Base-by-base conservation (phyloP, 176 grass and related monocot species). In the Oryza officinalis region DNA sequence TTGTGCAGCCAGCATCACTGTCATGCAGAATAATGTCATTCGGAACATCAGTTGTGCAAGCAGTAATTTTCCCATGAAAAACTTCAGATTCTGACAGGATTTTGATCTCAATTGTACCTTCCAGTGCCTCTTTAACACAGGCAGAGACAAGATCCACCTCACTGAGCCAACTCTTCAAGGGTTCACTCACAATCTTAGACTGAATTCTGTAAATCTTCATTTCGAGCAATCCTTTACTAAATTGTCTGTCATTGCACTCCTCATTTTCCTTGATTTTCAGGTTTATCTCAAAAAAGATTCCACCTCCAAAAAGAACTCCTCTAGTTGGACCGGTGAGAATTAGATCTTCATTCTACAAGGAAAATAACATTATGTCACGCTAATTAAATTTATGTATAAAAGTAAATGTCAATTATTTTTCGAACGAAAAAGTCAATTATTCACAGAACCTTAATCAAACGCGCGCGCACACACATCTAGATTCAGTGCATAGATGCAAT, bases 241-340 rank as follows among this genome's bases (percentile, higher is more conserved):
- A 84, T 77, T 84, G 41, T 26, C 45, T n/a, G 33, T 77, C 64
- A 2, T 27, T 14, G 7, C 10, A 57, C 6, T 60, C 46, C 43
- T 8, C 22, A 12, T 77, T 64, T 67, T 77, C 33, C 50, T 59
- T 85, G 17, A 85, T 43, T 64, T 60, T 70, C 26, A 77, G 47
- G 77, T 77, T 68, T 69, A 77, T 60, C 65, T 85, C 83, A 77
- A 69, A 77, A 59, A 44, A 77, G 26, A 65, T 35, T 44, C 28
- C 74, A 69, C 23, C 13, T 17, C 10, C 3, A 47, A 44, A 77
- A 69, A 44, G 25, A 77, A 6, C n/a, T 40, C 83, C 83, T 69
- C 74, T 77, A 60, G 17, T 85, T 85, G 74, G 72, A 32, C 64
- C 82, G 31, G 82, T 84, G 46, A 84, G 65, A 78, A 61, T 31